These are phyloP conservation scores for Eucalyptus albens DNA, from an alignment of 345 rosid species.

Conservation along the genomic window DNA sequence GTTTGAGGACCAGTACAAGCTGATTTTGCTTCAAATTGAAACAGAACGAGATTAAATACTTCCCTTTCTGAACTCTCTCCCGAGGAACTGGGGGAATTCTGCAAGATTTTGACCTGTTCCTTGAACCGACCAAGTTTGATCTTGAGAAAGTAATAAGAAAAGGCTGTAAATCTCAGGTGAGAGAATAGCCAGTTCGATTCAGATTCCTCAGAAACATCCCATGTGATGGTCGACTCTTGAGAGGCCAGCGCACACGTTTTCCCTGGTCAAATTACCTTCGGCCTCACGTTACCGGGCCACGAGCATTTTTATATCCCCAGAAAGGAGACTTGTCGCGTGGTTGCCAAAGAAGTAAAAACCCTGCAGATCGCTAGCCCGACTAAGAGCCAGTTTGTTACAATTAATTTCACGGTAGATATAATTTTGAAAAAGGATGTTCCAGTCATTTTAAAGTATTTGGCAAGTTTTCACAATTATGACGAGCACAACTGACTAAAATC, in stretches of 20 bases:
- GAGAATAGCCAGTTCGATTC: background rate
- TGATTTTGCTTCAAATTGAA: background rate
- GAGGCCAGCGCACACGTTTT: background rate
- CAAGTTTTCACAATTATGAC: background rate
- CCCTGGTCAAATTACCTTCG: background rate
- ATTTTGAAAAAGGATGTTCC: background rate
- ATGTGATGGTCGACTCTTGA: background rate
- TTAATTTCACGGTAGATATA: background rate
- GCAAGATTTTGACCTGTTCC: background rate
- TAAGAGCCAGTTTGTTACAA: background rate
- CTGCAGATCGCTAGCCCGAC: background rate
- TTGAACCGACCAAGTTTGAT: background rate
- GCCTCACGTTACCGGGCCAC: background rate
- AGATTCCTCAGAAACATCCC: background rate
- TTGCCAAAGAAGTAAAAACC: background rate
- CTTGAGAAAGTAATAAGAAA: background rate
- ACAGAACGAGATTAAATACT: background rate
- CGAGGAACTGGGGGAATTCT: background rate
- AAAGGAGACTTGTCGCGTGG: background rate
- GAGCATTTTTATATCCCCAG: background rate
- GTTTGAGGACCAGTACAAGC: background rate
- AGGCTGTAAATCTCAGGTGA: background rate
- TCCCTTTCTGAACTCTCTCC: background rate
- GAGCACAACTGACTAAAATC: background rate
- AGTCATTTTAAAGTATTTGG: background rate